A percentile compares a stretch with the other conserved stretches of the same genome.
phyloP scores from a whole-genome alignment of 768 basidiomycete genomes.

The Phaeolepiota aurea region DNA sequence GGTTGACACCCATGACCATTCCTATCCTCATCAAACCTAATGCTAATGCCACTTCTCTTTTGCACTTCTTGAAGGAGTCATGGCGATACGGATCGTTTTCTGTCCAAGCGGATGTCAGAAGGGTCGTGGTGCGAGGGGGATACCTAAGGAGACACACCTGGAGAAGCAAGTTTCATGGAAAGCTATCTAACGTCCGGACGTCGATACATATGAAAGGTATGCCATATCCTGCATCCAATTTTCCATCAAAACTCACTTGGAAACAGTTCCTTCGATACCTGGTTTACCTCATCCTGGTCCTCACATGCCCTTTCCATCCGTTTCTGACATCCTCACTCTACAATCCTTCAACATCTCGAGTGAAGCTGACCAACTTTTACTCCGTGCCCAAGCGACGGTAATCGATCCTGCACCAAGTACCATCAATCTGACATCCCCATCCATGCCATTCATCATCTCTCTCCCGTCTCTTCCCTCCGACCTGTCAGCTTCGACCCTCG shows the following conservation, averaged over 20 bases:
- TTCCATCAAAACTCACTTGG: slow-evolving; percentile 5
- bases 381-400: slow-evolving; percentile 48
- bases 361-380: slow-evolving; percentile 20
- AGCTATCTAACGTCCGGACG: slow-evolving; percentile 36
- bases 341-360: slow-evolving; percentile 41
- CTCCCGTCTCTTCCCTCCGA: slow-evolving; percentile 25
- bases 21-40: slow-evolving; percentile 47
- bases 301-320: slow-evolving; percentile 39
- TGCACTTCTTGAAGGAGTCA: slow-evolving; percentile 44
- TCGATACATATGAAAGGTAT: slow-evolving; percentile 45
- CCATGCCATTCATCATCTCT: slow-evolving; percentile 55
- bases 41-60: slow-evolving; percentile 36
- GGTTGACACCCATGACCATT: slow-evolving; percentile 49
- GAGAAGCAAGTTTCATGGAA: slow-evolving; percentile 31
- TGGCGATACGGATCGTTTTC: slow-evolving; percentile 48
- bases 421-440: slow-evolving; percentile 42
- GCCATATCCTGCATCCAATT: slow-evolving; percentile 13
- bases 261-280: slow-evolving; percentile 53
- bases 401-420: slow-evolving; percentile 47
- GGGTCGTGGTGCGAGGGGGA: slow-evolving; percentile 46
- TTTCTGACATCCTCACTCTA: slow-evolving; percentile 54
- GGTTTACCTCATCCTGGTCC: slow-evolving; percentile 56
- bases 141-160: slow-evolving; percentile 32
- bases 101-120: slow-evolving; percentile 32
- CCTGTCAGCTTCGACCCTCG: slow-evolving; percentile 16